Evolutionary conservation across 1,139 yeast species (phyloP).

Genomic region (Yamadazyma triangularis): DNA sequence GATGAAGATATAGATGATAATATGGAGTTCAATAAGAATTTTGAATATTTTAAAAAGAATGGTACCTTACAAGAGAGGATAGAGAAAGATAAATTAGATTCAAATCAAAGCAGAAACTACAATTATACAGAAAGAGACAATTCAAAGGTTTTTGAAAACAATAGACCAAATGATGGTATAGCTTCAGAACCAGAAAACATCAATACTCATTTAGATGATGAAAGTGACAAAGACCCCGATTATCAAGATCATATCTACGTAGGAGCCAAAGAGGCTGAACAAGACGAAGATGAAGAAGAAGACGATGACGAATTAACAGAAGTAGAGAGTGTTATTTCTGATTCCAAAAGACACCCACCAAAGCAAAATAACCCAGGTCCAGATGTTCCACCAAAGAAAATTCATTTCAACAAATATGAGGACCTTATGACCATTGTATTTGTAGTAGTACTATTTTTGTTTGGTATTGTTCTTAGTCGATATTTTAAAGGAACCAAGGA

Average conservation of each 20-base stretch:
- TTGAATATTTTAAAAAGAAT: slow-evolving; percentile 11
- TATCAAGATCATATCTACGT: slow-evolving; percentile 7
- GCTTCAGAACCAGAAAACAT: slow-evolving; percentile 2
- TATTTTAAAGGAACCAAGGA: no score
- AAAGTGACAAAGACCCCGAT: slow-evolving; percentile 7
- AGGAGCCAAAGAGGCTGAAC: slow-evolving; percentile 2
- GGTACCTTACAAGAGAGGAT: neutral
- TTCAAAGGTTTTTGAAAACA: neutral
- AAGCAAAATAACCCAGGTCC: neutral
- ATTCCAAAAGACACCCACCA: neutral
- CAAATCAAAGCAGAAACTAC: no score
- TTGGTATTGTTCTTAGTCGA: neutral
- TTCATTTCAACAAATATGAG: no score
- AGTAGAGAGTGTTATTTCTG: slow-evolving; percentile 2
- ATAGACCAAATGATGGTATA: neutral
- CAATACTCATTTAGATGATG: slow-evolving; percentile 1
- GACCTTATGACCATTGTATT: neutral
- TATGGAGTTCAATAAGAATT: slow-evolving; percentile 13
- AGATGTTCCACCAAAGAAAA: neutral
- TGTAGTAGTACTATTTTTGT: neutral
- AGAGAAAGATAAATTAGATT: no score
- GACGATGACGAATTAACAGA: slow-evolving; percentile 8
- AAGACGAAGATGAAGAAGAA: slow-evolving; percentile 3
- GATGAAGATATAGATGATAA: slow-evolving; percentile 6
- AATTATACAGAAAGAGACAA: neutral